Conservation (phyloP, 768 basidiomycete species). For the Arthromyces matolae region DNA sequence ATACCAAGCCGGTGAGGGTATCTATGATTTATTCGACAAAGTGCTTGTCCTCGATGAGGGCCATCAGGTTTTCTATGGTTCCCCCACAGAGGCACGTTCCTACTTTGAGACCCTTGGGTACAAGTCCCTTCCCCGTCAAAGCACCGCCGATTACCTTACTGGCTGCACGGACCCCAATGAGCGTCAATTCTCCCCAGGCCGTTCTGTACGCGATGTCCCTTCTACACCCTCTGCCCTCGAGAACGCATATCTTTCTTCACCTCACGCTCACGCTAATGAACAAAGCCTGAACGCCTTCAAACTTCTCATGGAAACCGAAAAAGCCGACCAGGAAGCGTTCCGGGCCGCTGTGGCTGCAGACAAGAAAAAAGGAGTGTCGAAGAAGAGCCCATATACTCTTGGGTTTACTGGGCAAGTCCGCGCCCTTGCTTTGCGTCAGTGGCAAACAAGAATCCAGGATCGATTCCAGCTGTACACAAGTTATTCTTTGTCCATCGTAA, state of each 20-base stretch:
- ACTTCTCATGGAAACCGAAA: constrained; percentile 51
- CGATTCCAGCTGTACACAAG: constrained; percentile 74
- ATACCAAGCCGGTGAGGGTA: constrained; percentile 80
- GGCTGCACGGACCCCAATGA: constrained; percentile 84
- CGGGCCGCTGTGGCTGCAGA: constrained; percentile 68
- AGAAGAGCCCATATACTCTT: constrained; percentile 80
- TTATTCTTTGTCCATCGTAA: constrained; percentile 55
- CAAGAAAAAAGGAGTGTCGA: constrained; percentile 74
- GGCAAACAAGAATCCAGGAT: constrained; percentile 72
- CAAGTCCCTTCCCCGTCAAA: constrained; percentile 73
- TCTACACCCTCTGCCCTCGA: constrained; percentile 68
- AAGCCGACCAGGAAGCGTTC: constrained; percentile 72
- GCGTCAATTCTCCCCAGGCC: constrained; percentile 69
- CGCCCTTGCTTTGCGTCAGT: constrained; percentile 68
- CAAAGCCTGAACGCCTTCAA: constrained; percentile 55
- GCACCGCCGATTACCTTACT: constrained; percentile 82
- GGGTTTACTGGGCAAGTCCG: constrained; percentile 72
- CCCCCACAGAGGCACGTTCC: constrained; percentile 62
- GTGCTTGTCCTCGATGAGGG: constrained; percentile 81
- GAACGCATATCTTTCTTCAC: constrained; percentile 51
- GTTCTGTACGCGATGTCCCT: constrained; percentile 55
- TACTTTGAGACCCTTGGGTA: constrained; percentile 81
- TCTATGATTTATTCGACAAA: constrained; percentile 81
- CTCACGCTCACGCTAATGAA: constrained; percentile 40
- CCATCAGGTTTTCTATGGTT: constrained; percentile 79